Evolutionary conservation across 176 grass and related monocot species (phyloP), one percentile per base, ranked within the genome.

Genomic region (Oryza rufipogon): DNA sequence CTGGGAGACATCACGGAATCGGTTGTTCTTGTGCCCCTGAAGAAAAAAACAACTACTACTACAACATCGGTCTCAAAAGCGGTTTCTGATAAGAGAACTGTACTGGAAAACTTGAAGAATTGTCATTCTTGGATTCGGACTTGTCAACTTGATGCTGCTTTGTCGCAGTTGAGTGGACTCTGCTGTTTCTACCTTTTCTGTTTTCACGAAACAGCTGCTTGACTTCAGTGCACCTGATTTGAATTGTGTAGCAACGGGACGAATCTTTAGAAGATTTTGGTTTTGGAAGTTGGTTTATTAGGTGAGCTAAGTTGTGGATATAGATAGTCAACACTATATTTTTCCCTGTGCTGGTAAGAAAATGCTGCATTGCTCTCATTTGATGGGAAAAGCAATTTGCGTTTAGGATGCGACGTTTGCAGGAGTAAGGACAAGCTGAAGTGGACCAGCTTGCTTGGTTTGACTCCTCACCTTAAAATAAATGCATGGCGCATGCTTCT

Each of bases 391-490:
- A 23, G 14, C 32, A 75, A 83, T 41, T 83, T 54, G 30, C 23
- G 19, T 20, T 17, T 79, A 41, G 28, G 46, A 16, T 67, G 20
- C 19, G 22, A n/a, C 58, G 58, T 63, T 3, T 63, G 20, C 58
- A 6, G 58, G 20, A 63, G 58, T 83, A 20, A 64, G 68, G 30
- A 80, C 80, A 70, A 78, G 80, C 30, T 83, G 75, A 68, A 70
- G 74, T 68, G 39, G 60, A 68, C 69, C 80, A 42, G 75, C 80
- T 71, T 87, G 38, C 85, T 70, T 80, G 41, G 32, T 68, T 87
- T 87, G 81, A 84, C 70, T 80, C 54, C 61, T 74, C 74, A 14
- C 47, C 61, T 79, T 90, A 64, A 83, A 86, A 70, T 83, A 83
- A 41, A 75, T 79, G 47, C 75, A 58, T 3, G 67, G 47, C 38